Base-by-base conservation (phyloP, 352 stramenopile genomes). In the Nothophytophthora sp. region DNA sequence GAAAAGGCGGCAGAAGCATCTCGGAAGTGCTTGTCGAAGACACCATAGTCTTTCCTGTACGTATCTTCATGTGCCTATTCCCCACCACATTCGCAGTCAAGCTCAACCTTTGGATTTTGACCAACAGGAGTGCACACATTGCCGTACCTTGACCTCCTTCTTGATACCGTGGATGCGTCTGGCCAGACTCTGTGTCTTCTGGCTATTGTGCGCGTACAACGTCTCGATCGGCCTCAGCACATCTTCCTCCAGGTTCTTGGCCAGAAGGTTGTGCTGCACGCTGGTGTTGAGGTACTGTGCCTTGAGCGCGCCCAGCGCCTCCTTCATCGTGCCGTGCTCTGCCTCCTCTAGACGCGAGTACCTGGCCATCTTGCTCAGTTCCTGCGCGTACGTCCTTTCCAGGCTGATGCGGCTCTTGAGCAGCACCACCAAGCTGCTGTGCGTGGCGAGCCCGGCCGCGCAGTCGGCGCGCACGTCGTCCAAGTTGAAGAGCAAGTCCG, bases 271-370 rank as follows among this genome's bases (percentile, higher is more conserved):
- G 55, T 95, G 84, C 59, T 95, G 84, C 38, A 90, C 81, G 28
- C 84, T 90, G 29, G 81, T 87, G 61, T 95, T 92, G 33, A 87
- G 44, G 44, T 92, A 95, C 63, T 92, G 84, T 2, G 76, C 73
- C 42, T 69, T 67, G 41, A 95, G 59, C 42, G 67, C 77, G 4
- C 63, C 67, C 29, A 92, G 68, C 2, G 84, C 81, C 32, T 70
- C 67, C 33, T 79, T 64, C 55, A 81, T 79, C 18, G 70, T 82
- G 28, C 76, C 67, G 18, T 74, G 50, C 32, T 85, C 77, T n/a
- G 76, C 48, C 27, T 85, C 75, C 5, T 92, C 76, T 2, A 90
- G 50, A 22, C 76, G 66, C 23, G 76, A 84, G 25, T 70, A 63
- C 23, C 78, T 70, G 5, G 80, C 74, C 60, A 95, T 84, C 34